Conservation (phyloP, 208 protist species). For the Phytomonas serpens region DNA sequence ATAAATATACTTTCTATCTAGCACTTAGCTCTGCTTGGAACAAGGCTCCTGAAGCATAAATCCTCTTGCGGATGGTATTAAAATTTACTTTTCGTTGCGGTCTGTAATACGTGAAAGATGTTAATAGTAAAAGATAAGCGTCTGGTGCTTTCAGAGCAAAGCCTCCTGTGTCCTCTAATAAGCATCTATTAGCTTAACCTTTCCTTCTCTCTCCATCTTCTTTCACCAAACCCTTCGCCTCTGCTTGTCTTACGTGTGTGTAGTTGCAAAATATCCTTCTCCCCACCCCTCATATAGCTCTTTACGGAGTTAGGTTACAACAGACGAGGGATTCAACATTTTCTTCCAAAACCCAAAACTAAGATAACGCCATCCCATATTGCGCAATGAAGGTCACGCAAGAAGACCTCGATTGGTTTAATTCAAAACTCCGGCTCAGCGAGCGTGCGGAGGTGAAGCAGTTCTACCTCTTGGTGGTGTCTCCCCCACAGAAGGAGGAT, state of each 20-base stretch:
- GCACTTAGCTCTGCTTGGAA: not conserved
- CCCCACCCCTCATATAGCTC: not conserved
- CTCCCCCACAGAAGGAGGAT: not conserved
- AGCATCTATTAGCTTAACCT: not conserved
- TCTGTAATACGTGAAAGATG: not conserved
- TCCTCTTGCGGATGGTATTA: not conserved
- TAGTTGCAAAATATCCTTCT: not conserved
- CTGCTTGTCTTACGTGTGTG: slow-evolving; percentile 8
- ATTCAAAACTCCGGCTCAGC: not conserved
- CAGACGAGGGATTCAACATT: not conserved
- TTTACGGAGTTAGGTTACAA: not conserved
- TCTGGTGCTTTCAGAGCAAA: not conserved
- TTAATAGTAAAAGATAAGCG: not conserved
- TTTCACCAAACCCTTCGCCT: slow-evolving; percentile 8
- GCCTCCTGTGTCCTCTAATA: not conserved
- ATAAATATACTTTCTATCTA: not conserved
- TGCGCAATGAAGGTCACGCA: not conserved
- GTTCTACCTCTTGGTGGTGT: slow-evolving; percentile 24
- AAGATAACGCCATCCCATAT: not conserved
- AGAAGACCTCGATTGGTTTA: not conserved
- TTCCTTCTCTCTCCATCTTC: slow-evolving; percentile 5
- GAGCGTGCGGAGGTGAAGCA: slow-evolving; percentile 26
- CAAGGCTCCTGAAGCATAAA: not conserved
- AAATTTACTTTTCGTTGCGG: not conserved
- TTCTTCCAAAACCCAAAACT: not conserved